These are phyloP conservation scores for Xerocomus nothofagi DNA, from an alignment of 1,284 basidiomycete species.

Conservation along the genomic window DNA sequence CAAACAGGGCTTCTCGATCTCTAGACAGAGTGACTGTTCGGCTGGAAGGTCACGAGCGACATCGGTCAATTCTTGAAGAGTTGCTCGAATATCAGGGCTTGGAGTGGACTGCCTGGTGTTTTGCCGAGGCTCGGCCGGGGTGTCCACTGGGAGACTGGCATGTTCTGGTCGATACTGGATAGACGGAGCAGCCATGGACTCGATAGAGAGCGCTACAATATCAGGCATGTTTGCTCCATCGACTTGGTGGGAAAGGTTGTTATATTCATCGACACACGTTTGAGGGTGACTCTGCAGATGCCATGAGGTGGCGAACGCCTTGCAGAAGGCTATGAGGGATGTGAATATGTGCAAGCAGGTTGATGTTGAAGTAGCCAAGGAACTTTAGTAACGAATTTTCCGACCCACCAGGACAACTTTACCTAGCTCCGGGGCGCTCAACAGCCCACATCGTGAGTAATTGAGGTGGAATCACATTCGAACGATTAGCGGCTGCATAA, in stretches of 20 bases:
- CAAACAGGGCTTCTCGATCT: slow-evolving; percentile 17
- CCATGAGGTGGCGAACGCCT: neutral
- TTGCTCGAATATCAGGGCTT: neutral
- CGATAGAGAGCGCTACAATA: neutral
- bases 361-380: neutral
- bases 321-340: slow-evolving; percentile 2
- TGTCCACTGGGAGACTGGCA: neutral
- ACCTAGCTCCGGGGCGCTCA: neutral
- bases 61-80: slow-evolving; percentile 1
- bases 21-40: slow-evolving; percentile 14
- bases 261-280: slow-evolving; percentile 14
- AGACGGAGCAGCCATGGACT: slow-evolving; percentile 14
- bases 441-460: neutral
- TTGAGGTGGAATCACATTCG: neutral
- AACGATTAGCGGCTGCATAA: neutral
- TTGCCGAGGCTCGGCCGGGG: neutral
- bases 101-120: neutral
- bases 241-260: neutral
- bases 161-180: slow-evolving; percentile 1
- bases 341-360: slow-evolving; percentile 3
- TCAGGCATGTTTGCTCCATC: neutral
- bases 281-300: neutral
- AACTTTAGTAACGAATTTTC: no score
- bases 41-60: slow-evolving; percentile 10
- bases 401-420: neutral